A percentile compares a stretch with the other conserved stretches of the same genome.
Evolutionary conservation across 345 rosid genomes (phyloP).

Genomic region (Aethionema arabicum): DNA sequence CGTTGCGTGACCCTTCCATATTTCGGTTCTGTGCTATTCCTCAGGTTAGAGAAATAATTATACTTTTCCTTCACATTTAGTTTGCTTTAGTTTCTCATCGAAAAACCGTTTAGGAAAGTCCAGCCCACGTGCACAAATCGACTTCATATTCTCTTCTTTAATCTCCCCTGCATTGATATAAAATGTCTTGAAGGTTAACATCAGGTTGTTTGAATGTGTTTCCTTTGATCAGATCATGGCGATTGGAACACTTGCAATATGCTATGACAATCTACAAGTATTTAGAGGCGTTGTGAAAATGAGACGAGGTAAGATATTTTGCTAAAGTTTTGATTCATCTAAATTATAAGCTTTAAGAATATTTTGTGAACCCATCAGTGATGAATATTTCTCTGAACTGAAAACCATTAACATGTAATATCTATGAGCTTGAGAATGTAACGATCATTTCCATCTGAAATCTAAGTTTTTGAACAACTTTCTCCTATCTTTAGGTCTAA

Average conservation of each 20-base stretch:
- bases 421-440: constrained; percentile 19
- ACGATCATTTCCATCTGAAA: constrained; percentile 4
- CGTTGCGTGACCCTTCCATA: constrained; percentile 62
- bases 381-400: not conserved
- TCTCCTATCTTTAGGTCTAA: constrained; percentile 56
- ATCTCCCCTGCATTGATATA: constrained; percentile 4
- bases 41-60: constrained; percentile 47
- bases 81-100: constrained; percentile 5
- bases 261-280: constrained; percentile 88
- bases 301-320: constrained; percentile 82
- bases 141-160: constrained; percentile 1
- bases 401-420: not conserved
- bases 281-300: constrained; percentile 92
- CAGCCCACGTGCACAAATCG: not conserved
- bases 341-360: not conserved
- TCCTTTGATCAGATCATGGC: constrained; percentile 74
- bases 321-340: constrained; percentile 3
- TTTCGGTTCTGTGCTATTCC: constrained; percentile 94
- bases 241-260: constrained; percentile 88
- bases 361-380: not conserved
- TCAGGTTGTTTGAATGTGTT: constrained; percentile 33
- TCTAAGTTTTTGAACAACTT: constrained; percentile 6
- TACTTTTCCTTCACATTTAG: constrained; percentile 3
- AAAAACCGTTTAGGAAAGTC: not conserved
- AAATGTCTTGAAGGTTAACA: constrained; percentile 6